A percentile compares a stretch with the other conserved stretches of the same genome.
Conservation (phyloP, 352 stramenopile genomes). For the Blastocystis sp. region DNA sequence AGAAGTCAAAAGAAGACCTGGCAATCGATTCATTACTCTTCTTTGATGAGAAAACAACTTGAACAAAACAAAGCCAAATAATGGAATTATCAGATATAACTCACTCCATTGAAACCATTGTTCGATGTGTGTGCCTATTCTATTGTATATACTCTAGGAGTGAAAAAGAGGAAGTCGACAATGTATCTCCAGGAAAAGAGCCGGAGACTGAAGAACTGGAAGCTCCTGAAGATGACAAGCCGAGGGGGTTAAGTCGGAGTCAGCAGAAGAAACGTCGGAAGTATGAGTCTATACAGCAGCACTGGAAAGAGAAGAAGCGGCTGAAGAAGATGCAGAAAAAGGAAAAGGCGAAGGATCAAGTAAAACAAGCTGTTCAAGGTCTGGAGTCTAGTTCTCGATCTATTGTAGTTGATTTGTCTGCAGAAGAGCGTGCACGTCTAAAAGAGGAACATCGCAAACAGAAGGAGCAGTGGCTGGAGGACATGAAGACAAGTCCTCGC, state of each 20-base stretch:
- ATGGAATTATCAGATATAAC: background rate
- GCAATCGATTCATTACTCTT: background rate
- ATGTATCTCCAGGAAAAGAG: background rate
- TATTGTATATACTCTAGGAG: background rate
- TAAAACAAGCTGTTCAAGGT: slow-evolving; percentile 65
- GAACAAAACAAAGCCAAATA: background rate
- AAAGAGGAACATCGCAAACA: slow-evolving; percentile 60
- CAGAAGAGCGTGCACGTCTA: background rate
- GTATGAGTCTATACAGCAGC: slow-evolving; percentile 69
- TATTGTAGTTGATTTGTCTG: slow-evolving; percentile 68
- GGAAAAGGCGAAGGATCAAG: slow-evolving; percentile 66
- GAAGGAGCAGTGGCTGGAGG: slow-evolving; percentile 67
- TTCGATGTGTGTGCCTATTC: no score
- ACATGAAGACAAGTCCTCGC: slow-evolving; percentile 73
- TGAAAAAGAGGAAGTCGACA: background rate
- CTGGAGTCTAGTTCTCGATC: slow-evolving; percentile 70
- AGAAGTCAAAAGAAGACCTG: background rate
- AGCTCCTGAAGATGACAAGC: background rate
- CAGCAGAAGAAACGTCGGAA: slow-evolving; percentile 64
- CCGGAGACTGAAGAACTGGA: background rate
- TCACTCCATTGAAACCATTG: no score
- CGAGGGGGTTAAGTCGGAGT: background rate
- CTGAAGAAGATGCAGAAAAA: slow-evolving; percentile 77
- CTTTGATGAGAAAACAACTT: background rate
- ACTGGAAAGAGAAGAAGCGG: slow-evolving; percentile 74